Percentiles rank a stretch among this genome's conserved stretches.
These are phyloP conservation scores for Leccinum huronense DNA, from an alignment of 1,284 basidiomycete species.

Conservation along the genomic window DNA sequence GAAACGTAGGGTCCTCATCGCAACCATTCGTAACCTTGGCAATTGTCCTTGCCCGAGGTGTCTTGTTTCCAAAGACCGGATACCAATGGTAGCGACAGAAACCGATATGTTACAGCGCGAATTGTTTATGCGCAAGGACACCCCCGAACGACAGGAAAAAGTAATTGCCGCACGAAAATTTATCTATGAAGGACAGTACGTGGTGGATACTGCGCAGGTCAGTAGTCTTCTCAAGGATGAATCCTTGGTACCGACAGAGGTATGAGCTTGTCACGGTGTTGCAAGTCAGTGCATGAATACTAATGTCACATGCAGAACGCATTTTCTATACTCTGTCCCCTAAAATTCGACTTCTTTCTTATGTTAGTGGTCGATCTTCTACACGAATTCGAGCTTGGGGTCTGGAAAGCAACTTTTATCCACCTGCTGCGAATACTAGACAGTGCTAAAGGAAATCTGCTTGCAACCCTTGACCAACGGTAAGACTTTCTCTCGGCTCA, in stretches of 20 bases:
- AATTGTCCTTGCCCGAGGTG: not conserved
- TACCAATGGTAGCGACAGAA: not conserved
- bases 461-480: not conserved
- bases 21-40: not conserved
- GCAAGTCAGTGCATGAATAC: not conserved
- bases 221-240: not conserved
- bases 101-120: not conserved
- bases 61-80: not conserved
- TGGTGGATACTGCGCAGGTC: not conserved
- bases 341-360: not conserved
- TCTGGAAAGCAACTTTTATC: not conserved
- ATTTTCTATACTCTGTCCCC: not conserved
- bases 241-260: not conserved
- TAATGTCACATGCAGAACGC: not conserved
- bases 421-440: not conserved
- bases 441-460: not conserved
- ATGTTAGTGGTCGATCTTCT: not conserved
- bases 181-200: not conserved
- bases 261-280: not conserved
- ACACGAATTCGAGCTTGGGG: not conserved
- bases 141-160: not conserved
- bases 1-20: not conserved
- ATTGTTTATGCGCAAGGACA: not conserved
- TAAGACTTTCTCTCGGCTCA: not conserved
- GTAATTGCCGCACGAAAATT: not conserved